Conservation (phyloP, 177 flowering plant species). For the Tripterygium wilfordii region DNA sequence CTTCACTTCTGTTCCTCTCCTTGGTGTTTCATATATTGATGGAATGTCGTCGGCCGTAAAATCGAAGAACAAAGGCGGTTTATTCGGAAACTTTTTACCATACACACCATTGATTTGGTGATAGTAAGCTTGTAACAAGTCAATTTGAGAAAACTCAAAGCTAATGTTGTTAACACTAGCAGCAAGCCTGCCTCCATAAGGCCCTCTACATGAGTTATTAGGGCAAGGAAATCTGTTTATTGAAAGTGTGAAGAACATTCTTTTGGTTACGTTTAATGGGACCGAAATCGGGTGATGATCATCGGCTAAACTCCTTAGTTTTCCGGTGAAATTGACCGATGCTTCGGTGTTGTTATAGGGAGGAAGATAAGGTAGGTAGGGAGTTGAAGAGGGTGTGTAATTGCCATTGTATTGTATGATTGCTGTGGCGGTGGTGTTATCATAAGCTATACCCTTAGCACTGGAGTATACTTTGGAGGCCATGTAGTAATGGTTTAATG, state of each 20-base stretch:
- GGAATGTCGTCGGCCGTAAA: conserved; percentile 20
- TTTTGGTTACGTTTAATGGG: conserved; percentile 12
- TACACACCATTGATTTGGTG: conserved; percentile 20
- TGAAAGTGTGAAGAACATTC: conserved; percentile 18
- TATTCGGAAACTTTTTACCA: conserved; percentile 22
- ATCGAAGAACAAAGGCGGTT: conserved; percentile 26
- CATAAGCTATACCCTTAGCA: conserved; percentile 3
- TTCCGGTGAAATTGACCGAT: conserved; percentile 12
- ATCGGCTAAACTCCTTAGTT: conserved; percentile 17
- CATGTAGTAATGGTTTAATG: conserved; percentile 28
- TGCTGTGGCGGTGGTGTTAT: conserved; percentile 27
- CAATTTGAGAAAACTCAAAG: conserved; percentile 12
- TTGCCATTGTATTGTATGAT: conserved; percentile 19
- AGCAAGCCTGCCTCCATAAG: conserved; percentile 21
- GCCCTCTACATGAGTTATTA: conserved; percentile 23
- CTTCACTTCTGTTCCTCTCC: conserved; percentile 26
- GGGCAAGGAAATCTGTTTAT: conserved; percentile 19
- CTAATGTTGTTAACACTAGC: conserved; percentile 25
- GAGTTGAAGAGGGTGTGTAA: conserved; percentile 6
- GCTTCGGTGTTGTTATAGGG: conserved; percentile 4
- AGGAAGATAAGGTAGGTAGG: conserved; percentile 18
- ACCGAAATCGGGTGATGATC: conserved; percentile 23
- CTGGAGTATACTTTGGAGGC: conserved; percentile 19
- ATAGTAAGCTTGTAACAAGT: conserved; percentile 28
- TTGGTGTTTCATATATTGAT: conserved; percentile 9